Evolutionary conservation across 83 land plant species (phyloP).

Genomic region (Isoetes engelmannii): DNA sequence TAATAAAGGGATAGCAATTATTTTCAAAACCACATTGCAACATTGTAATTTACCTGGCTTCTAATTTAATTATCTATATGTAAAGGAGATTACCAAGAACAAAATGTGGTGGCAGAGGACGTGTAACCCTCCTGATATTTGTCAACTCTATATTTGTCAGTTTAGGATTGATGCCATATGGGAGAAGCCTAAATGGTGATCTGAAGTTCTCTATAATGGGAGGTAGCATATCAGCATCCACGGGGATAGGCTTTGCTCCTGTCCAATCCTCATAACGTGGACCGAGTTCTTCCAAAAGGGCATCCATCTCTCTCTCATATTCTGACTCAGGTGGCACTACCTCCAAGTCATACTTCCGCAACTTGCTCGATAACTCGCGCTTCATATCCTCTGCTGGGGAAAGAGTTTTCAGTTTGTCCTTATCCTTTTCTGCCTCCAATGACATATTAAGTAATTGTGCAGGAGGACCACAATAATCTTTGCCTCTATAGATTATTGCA

Average conservation of each 20-base stretch:
- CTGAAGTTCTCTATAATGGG: slow-evolving; percentile 37
- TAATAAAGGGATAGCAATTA: not conserved
- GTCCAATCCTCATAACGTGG: slow-evolving; percentile 62
- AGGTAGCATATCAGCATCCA: slow-evolving; percentile 71
- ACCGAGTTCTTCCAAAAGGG: slow-evolving; percentile 49
- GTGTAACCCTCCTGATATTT: slow-evolving; percentile 40
- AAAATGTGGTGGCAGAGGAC: slow-evolving; percentile 63
- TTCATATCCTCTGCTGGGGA: slow-evolving; percentile 2
- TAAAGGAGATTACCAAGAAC: slow-evolving; percentile 43
- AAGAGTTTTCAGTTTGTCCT: slow-evolving; percentile 7
- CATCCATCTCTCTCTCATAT: slow-evolving; percentile 33
- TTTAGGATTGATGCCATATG: slow-evolving; percentile 34
- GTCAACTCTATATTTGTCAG: slow-evolving; percentile 44
- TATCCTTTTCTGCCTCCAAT: not conserved
- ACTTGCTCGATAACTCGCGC: not conserved
- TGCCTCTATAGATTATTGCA: slow-evolving; percentile 58
- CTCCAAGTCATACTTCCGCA: not conserved
- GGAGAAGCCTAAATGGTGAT: slow-evolving; percentile 57
- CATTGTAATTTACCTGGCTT: not conserved
- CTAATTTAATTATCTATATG: not conserved
- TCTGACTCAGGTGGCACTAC: not conserved
- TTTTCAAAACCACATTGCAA: not conserved
- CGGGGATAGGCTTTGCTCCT: slow-evolving; percentile 50
- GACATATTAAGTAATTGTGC: slow-evolving; percentile 23
- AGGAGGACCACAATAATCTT: slow-evolving; percentile 51